Evolutionary conservation across 768 basidiomycete species (phyloP).

Genomic region (Boletus subparvulus): DNA sequence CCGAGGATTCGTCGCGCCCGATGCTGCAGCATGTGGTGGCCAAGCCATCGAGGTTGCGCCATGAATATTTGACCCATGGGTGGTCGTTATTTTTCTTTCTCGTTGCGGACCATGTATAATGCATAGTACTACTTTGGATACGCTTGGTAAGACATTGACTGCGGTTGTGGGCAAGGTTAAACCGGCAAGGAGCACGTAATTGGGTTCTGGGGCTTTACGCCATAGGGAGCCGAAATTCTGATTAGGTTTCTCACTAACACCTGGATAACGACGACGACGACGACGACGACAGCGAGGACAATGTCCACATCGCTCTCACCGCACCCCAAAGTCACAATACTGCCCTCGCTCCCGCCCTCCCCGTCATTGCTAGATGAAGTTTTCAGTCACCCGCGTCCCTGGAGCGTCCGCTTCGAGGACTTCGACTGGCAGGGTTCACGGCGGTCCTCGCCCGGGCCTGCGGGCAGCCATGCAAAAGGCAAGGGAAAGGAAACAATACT

Average conservation of each 20-base stretch:
- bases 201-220: conserved; percentile 9
- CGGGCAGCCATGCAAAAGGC: conserved; percentile 14
- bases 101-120: neutral
- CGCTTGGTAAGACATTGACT: neutral
- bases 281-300: conserved; percentile 13
- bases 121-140: neutral
- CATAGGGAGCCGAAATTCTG: conserved; percentile 11
- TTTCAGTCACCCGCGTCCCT: conserved; percentile 36
- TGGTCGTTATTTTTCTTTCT: neutral
- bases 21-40: conserved; percentile 46
- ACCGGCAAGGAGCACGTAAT: conserved; percentile 40
- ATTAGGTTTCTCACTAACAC: neutral
- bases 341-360: conserved; percentile 39
- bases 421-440: conserved; percentile 21
- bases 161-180: no score
- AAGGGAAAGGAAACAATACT: conserved; percentile 34
- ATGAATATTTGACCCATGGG: conserved; percentile 19
- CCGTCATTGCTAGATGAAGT: conserved; percentile 46
- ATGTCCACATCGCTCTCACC: conserved; percentile 20
- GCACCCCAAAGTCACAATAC: conserved; percentile 4
- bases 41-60: conserved; percentile 52
- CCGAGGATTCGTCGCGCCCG: conserved; percentile 56
- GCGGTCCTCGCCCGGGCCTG: conserved; percentile 14
- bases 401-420: conserved; percentile 33
- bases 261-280: conserved; percentile 2